Base-by-base conservation (phyloP, 1,284 basidiomycete species). In the Apiotrichum gracile region DNA sequence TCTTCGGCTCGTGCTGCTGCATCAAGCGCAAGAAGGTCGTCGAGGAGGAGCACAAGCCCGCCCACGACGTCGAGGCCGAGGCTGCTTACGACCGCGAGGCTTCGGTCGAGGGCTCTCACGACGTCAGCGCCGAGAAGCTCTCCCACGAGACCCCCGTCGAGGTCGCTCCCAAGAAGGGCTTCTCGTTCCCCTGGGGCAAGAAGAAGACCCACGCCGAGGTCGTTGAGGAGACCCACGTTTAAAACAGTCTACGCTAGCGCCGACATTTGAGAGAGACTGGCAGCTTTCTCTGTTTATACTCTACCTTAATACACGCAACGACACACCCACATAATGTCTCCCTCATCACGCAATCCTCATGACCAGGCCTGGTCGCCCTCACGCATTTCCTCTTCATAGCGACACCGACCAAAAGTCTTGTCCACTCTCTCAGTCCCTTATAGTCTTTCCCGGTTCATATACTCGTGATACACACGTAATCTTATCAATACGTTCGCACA, bases 1-100 rank as follows among this genome's bases (percentile, higher is more conserved):
- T 52, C 29, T 52, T 52, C 31, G 50, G 50, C 44, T 16, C 50
- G 29, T 47, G 44, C 50, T 52, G 50, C 50, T 52, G 50, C 50
- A 27, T 52, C 50, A 52, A 52, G 50, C 39, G 17, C 27, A 34
- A 47, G 19, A 33, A 41, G 29, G 29, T 33, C 13, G 44, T 22
- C 29, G 39, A 46, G 29, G 24, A 24, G 29, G 31, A 9, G 16
- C 9, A n/a, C 42, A 19, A 12, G 22, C 26, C 26, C 25, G 19
- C 24, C 22, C 44, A 47, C 50, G 50, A 52, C 50, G 21, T 52
- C 24, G 50, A 52, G 44, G 43, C 37, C 38, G 38, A 29, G 16
- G 31, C 22, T 24, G 25, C n/a, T 37, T 29, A 47, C 44, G 14
- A n/a, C n/a, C n/a, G 17, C 42, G 9, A 26, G 14, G 16, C n/a